Evolutionary conservation across 352 stramenopile species (phyloP), one percentile per base, ranked within the genome.

Genomic region (Globisporangium mamillatum): DNA sequence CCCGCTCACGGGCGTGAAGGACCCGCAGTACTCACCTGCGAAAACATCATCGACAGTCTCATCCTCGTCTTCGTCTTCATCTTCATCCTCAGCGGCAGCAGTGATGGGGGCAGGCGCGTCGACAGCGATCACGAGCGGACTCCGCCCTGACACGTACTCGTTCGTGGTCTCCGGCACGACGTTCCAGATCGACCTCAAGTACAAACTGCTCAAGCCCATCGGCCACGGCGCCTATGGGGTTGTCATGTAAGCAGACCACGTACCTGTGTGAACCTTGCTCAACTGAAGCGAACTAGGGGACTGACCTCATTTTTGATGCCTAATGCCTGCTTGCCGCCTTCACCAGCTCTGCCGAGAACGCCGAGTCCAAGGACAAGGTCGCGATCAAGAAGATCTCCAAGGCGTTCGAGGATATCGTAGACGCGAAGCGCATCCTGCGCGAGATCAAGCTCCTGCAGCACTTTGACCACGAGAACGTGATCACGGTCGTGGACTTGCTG

Each of bases 381-480:
- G 90, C 90, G 9, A 91, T 96, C 62, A 97, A 96, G 75, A 97
- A 95, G 72, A 90, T 97, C 56, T 91, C 86, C 48, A 93, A 89
- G 69, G 86, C 86, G 10, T 99, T 99, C 72, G 94, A 98, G 60
- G 97, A 99, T 78, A 92, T 99, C 38, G 97, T 99, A 55, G 98
- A 99, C 75, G 98, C 98, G 48, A 99, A 99, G 79, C 93, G 98
- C 56, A 99, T 99, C 68, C 79, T 99, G 55, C 88, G 97, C 25
- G 98, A 99, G 78, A 98, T 99, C 73, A 96, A 97, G 63, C 76
- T 98, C 46, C 72, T 98, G 55, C 89, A 96, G 69, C 90, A 97
- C 60, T 97, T 99, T 86, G 83, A 95, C 61, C 93, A 97, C 75
- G 91, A 98, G 75, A 98, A 98, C 63, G 86, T 99, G 67, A 98